Evolutionary conservation across 2,329 filamentous ascomycete genomes (phyloP).

Genomic region (Pyrenophora graminea): DNA sequence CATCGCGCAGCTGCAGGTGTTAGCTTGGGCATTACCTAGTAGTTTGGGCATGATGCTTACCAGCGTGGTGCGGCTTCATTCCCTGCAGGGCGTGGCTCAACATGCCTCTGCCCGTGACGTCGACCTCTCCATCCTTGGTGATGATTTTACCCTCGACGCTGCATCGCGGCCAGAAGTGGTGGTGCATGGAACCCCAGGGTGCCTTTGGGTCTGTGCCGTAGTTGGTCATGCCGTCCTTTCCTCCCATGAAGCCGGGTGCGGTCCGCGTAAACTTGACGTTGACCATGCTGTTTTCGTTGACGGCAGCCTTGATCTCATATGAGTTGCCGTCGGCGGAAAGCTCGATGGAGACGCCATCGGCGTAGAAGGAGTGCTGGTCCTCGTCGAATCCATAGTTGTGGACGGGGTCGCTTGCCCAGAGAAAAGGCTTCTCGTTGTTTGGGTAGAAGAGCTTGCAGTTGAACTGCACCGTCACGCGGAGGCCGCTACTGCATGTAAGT

Average conservation of each 20-base stretch:
- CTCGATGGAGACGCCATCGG: slow-evolving; percentile 81
- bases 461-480: slow-evolving; percentile 91
- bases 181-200: slow-evolving; percentile 91
- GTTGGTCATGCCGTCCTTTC: slow-evolving; percentile 79
- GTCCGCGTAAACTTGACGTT: slow-evolving; percentile 79
- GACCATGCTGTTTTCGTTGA: slow-evolving; percentile 78
- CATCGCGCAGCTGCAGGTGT: slow-evolving; percentile 68
- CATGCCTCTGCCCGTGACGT: slow-evolving; percentile 78
- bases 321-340: slow-evolving; percentile 80
- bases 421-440: slow-evolving; percentile 70
- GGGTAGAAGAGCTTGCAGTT: slow-evolving; percentile 89
- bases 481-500: slow-evolving; percentile 63
- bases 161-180: slow-evolving; percentile 93
- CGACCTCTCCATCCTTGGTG: slow-evolving; percentile 77
- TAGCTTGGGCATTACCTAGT: slow-evolving; percentile 8
- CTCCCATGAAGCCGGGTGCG: slow-evolving; percentile 81
- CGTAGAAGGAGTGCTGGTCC: slow-evolving; percentile 80
- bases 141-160: slow-evolving; percentile 80
- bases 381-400: slow-evolving; percentile 82
- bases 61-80: slow-evolving; percentile 98
- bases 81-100: slow-evolving; percentile 89
- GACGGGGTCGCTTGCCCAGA: slow-evolving; percentile 84
- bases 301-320: slow-evolving; percentile 89
- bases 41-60: slow-evolving; percentile 47
- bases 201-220: slow-evolving; percentile 84